Base-by-base conservation (phyloP, 2,329 filamentous ascomycete genomes). In the Ophiocordyceps camponoti-floridani region DNA sequence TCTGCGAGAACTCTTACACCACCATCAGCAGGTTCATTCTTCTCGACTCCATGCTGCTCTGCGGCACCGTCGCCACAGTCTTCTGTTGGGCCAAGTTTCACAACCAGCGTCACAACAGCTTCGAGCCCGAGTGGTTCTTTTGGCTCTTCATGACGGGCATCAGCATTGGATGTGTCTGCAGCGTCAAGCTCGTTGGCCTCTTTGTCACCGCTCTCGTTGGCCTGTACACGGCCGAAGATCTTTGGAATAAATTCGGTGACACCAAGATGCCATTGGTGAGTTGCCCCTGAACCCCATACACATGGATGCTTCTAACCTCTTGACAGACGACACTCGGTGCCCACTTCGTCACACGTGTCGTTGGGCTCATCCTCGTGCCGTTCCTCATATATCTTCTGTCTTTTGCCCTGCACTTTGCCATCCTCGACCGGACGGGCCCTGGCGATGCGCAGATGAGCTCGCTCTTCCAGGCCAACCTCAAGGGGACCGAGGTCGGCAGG, bases 401-500 rank as follows among this genome's bases (percentile, higher is more conserved):
- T 40, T 98, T 98, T 62, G 93, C 84, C 54, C 66, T 94, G 45
- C 91, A 98, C 66, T 98, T 98, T 63, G 73, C 86, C 49, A 85
- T 98, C 50, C 75, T 98, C 47, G 85, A 93, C 62, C 89, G 86
- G 65, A 89, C 82, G 54, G 91, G 91, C 18, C 91, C 93, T 8
- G 91, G 91, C 45, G 91, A 98, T 67, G 91, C 91, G n/a, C 91
- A 98, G 65, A 98, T 98, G 91, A 95, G 88, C 67, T 98, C 91
- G 26, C 77, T 98, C 43, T 98, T 98, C 75, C 91, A 98, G 62
- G 91, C 93, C 42, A 98, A 98, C 59, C 73, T 98, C 35, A 81
- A 78, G 55, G 91, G 91, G 26, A 96, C 89, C 11, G 84, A 93
- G 51, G 89, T 98, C 49, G 89, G 89, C 57, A 87, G 85, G 62